Percentiles rank a stretch among this genome's conserved stretches.
phyloP scores from a whole-genome alignment of 1,284 basidiomycete species.

The Golubevia pallescens region DNA sequence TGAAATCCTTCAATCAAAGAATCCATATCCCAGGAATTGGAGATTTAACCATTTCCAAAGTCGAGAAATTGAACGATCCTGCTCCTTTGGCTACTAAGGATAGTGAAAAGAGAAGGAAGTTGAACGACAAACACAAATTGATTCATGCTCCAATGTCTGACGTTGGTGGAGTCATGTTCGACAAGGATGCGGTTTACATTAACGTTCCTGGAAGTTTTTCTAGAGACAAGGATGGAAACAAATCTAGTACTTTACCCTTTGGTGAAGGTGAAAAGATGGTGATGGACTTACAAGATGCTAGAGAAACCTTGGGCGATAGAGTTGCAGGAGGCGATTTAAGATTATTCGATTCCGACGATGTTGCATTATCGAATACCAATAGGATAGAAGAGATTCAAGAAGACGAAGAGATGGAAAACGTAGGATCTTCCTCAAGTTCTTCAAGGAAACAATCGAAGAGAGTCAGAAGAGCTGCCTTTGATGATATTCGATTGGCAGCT shows the following conservation, averaged over 20 bases:
- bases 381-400: not conserved
- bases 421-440: constrained; percentile 5
- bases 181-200: constrained; percentile 98
- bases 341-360: constrained; percentile 79
- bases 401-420: constrained; percentile 26
- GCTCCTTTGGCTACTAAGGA: constrained; percentile 91
- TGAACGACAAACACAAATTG: constrained; percentile 93
- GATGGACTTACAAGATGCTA: constrained; percentile 88
- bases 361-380: constrained; percentile 65
- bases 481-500: constrained; percentile 14
- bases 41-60: constrained; percentile 75
- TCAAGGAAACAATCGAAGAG: constrained; percentile 18
- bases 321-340: constrained; percentile 81
- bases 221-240: constrained; percentile 66
- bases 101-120: constrained; percentile 86
- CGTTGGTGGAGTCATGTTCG: constrained; percentile 93
- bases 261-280: constrained; percentile 98
- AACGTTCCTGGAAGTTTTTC: constrained; percentile 95
- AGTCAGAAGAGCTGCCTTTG: constrained; percentile 43
- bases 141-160: constrained; percentile 99
- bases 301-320: constrained; percentile 80
- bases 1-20: constrained; percentile 73
- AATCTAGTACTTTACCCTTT: constrained; percentile 66
- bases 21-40: constrained; percentile 96
- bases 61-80: constrained; percentile 84